Evolutionary conservation across 805 yeast species (phyloP).

Genomic region (Ogataea pilisensis): DNA sequence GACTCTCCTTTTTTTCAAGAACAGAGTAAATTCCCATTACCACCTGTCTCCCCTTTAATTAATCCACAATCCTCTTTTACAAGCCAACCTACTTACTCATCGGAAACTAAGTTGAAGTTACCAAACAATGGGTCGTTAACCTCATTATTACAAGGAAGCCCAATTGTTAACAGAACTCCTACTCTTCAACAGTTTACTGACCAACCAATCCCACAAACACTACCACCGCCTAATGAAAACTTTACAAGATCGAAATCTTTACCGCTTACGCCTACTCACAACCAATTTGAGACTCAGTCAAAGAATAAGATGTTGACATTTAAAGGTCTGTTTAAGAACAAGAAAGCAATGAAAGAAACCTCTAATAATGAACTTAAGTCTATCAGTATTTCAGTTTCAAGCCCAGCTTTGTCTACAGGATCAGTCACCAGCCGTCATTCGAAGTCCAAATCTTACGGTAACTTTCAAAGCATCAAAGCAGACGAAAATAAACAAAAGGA

Average conservation of each 20-base stretch:
- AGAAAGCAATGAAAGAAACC: background rate
- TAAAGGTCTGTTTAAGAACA: slow-evolving; percentile 25
- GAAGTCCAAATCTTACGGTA: slow-evolving; percentile 19
- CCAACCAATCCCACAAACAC: background rate
- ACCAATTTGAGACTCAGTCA: slow-evolving; percentile 1
- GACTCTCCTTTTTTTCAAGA: slow-evolving; percentile 5
- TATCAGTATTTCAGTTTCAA: slow-evolving; percentile 1
- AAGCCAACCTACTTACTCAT: background rate
- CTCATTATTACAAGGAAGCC: slow-evolving; percentile 6
- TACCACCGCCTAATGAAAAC: background rate
- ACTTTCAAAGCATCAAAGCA: slow-evolving; percentile 7
- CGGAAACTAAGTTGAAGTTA: too few relatives aligned
- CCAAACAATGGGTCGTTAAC: slow-evolving; percentile 1
- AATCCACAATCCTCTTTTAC: background rate
- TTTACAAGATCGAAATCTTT: slow-evolving; percentile 1
- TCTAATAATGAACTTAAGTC: background rate
- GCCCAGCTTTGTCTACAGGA: slow-evolving; percentile 14
- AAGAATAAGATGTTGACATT: slow-evolving; percentile 24
- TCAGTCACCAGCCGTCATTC: slow-evolving; percentile 8
- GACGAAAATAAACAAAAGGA: slow-evolving; percentile 4
- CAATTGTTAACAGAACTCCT: slow-evolving; percentile 12
- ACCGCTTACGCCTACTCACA: slow-evolving; percentile 3
- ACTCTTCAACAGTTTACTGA: slow-evolving; percentile 5
- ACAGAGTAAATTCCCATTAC: slow-evolving; percentile 4
- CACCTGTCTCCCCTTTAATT: slow-evolving; percentile 9